Evolutionary conservation across 2,329 filamentous ascomycete species (phyloP).

Genomic region (Sclerotinia glacialis): DNA sequence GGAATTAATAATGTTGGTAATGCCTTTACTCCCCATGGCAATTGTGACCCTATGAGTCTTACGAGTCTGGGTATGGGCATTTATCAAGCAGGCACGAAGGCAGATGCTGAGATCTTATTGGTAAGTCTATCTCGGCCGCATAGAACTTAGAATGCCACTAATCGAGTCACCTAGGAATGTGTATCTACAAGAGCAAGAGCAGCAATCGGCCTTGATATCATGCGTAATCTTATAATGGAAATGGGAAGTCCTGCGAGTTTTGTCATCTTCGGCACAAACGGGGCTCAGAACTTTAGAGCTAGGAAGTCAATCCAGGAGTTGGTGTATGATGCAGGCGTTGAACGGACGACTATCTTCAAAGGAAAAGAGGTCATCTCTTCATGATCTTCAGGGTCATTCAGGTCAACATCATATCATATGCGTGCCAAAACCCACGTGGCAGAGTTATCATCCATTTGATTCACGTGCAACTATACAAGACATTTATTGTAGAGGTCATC

Average conservation of each 20-base stretch:
- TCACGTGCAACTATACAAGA: conserved; percentile 14
- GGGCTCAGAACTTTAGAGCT: conserved; percentile 28
- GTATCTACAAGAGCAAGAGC: conserved; percentile 36
- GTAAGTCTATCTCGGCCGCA: conserved; percentile 41
- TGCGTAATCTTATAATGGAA: conserved; percentile 26
- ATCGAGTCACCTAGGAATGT: conserved; percentile 33
- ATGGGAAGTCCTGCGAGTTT: conserved; percentile 35
- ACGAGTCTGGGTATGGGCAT: conserved; percentile 62
- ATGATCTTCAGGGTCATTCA: not conserved
- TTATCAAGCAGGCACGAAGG: conserved; percentile 63
- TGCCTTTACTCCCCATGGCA: conserved; percentile 69
- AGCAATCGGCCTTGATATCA: conserved; percentile 34
- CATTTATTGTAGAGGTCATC: not conserved
- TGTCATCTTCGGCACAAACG: conserved; percentile 33
- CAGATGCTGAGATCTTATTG: conserved; percentile 57
- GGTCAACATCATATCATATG: not conserved
- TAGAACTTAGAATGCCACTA: conserved; percentile 15
- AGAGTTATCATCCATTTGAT: conserved; percentile 7
- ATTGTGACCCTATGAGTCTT: conserved; percentile 61
- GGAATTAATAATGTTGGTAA: conserved; percentile 73
- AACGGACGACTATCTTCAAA: conserved; percentile 33
- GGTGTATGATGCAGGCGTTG: conserved; percentile 35
- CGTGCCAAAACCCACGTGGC: conserved; percentile 10
- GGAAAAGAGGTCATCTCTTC: conserved; percentile 25
- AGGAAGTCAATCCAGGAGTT: conserved; percentile 35